phyloP scores from a whole-genome alignment of 2,329 filamentous ascomycete genomes.

The Colletotrichum tropicicola region DNA sequence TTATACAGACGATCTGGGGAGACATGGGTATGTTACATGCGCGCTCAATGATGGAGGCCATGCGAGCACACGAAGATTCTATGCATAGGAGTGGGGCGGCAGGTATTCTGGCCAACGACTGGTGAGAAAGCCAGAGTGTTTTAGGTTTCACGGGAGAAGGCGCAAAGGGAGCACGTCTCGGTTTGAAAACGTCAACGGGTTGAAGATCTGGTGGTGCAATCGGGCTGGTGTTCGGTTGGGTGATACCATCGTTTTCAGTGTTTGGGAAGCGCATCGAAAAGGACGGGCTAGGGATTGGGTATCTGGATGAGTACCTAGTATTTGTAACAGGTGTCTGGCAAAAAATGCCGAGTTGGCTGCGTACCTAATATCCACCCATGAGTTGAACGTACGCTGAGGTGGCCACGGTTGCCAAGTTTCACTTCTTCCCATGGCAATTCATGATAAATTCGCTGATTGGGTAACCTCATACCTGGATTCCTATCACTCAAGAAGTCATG shows the following conservation, averaged over 20 bases:
- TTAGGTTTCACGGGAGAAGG: not conserved
- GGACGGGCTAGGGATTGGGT: not conserved
- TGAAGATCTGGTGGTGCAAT: not conserved
- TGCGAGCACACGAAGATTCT: slow-evolving; percentile 39
- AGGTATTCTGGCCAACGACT: slow-evolving; percentile 28
- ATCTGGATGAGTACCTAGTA: not conserved
- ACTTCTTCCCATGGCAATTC: no score
- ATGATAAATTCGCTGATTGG: no score
- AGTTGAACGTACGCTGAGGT: no score
- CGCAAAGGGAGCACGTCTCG: not conserved
- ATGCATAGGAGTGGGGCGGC: slow-evolving; percentile 24
- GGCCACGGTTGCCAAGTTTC: no score
- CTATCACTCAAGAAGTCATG: no score
- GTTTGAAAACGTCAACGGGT: not conserved
- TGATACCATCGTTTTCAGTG: slow-evolving; percentile 16
- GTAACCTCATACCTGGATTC: no score
- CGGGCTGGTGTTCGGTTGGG: not conserved
- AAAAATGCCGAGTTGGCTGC: no score
- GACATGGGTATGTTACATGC: slow-evolving; percentile 63
- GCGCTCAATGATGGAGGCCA: slow-evolving; percentile 51
- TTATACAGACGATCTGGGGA: slow-evolving; percentile 58
- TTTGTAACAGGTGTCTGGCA: no score
- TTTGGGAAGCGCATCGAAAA: not conserved
- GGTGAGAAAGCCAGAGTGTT: slow-evolving; percentile 2
- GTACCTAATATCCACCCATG: no score